Evolutionary conservation across 2,329 filamentous ascomycete genomes (phyloP), one percentile per base, ranked within the genome.

Genomic region (Alternaria alternata): DNA sequence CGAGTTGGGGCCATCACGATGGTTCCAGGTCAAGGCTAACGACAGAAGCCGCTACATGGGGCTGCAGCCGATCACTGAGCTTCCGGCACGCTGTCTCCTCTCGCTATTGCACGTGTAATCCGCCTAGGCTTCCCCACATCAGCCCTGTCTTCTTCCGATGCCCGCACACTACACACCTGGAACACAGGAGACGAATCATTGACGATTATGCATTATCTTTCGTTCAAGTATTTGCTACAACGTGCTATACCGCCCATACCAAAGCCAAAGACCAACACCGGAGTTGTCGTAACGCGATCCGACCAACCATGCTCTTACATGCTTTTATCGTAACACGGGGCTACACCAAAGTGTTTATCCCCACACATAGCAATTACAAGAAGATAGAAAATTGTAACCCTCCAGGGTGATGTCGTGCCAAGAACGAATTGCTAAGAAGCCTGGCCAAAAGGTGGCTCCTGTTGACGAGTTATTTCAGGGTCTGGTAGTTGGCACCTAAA

Each of bases 321-420:
- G 64, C 59, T 66, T 66, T 66, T 57, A 66, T 68, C 65, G 60
- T 68, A 57, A 68, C 61, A 67, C 59, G 55, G 61, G 65, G 62
- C 55, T 34, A 36, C 54, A 53, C 49, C 34, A 63, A 51, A 59
- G 7, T 46, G 41, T 42, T 51, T 12, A 20, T 39, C 61, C 64
- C 65, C 54, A 62, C 56, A 66, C 65, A 55, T 68, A 57, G 47
- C 58, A 63, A 68, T 68, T 68, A 68, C 65, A 68, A 68, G 32
- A 55, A 65, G 49, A 63, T 65, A 68, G 59, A 62, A 66, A 68
- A 41, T 30, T 57, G 54, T 54, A 41, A 30, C 43, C 53, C 48
- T 43, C 39, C 34, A 52, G 42, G 52, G 47, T 53, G 59, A 51
- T 54, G 11, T 42, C 43, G 52, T 48, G 49, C 36, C 43, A 54